Base-by-base conservation (phyloP, 441 rosid genomes). In the Erysimum pusillum region DNA sequence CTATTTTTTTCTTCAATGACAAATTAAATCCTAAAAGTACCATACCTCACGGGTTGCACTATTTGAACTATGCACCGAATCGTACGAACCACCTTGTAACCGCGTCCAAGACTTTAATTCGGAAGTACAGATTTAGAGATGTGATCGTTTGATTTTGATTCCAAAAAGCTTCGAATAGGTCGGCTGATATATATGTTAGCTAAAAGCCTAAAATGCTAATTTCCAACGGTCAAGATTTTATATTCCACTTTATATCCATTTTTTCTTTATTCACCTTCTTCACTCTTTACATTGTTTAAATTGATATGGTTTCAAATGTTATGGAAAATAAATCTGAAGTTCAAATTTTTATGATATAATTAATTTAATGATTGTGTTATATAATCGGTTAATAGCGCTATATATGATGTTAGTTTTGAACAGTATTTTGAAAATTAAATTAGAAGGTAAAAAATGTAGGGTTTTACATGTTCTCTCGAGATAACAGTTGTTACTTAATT, bases 81-180 rank as follows among this genome's bases (percentile, higher is more conserved):
- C 18, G 38, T 13, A 14, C 63, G 2, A 9, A 41, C 67, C 48
- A 59, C 14, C 36, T 6, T 41, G 53, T 69, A 41, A 58, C 18
- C 67, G 15, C 17, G 36, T 60, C 59, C 67, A 42, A 56, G 18
- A 34, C 42, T 69, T 41, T 42, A 12, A 7, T 38, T 48, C 34
- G 22, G 8, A 31, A 38, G 17, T 67, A 14, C 14, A 34, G 44
- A 41, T 3, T 8, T 48, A 9, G 17, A 48, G 53, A 48, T 48
- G 25, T 48, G n/a, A n/a, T 48, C 11, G 9, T 48, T 48, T 48
- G 22, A 48, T 9, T 48, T 17, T 12, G 53, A 48, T 48, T 25
- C 2, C 12, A 48, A 48, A 22, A 9, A 17, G 4, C 25, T 48
- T 48, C 25, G 12, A 17, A 1, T 4, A 48, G 53, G 53, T 48